Evolutionary conservation across 106 monocot species (phyloP).

Genomic region (Iris macrosiphon): DNA sequence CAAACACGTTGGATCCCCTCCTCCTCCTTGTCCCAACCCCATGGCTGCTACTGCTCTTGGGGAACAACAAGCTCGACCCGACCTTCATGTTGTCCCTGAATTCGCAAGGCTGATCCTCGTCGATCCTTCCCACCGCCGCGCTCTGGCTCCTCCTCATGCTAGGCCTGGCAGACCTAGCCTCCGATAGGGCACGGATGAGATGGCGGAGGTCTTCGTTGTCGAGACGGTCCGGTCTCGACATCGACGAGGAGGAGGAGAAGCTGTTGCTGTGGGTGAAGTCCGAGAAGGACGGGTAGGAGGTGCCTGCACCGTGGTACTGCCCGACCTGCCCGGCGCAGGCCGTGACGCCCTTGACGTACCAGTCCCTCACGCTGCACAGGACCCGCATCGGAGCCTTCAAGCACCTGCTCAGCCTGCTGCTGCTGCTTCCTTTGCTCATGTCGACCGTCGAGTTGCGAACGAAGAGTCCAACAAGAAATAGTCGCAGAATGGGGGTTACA

Average conservation of each 20-base stretch:
- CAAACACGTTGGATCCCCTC: too few species aligned
- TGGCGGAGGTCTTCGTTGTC: conserved; percentile 6
- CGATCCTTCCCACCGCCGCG: conserved; percentile 10
- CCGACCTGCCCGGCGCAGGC: conserved; percentile 3
- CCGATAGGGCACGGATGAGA: background rate
- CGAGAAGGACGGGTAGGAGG: background rate
- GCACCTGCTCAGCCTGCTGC: background rate
- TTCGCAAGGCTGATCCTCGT: conserved; percentile 10
- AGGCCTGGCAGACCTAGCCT: background rate
- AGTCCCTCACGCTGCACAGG: conserved; percentile 7
- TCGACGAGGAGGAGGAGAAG: background rate
- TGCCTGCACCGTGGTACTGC: background rate
- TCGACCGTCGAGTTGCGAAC: too few species aligned
- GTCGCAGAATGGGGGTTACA: too few species aligned
- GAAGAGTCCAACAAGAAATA: too few species aligned
- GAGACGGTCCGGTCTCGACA: background rate
- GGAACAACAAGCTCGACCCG: conserved; percentile 2
- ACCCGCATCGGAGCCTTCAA: background rate
- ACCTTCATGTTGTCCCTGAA: background rate
- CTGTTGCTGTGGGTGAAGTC: background rate
- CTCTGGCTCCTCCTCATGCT: background rate
- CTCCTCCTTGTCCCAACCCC: background rate
- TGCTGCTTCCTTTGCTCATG: too few species aligned
- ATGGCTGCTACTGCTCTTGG: background rate
- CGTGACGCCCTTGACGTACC: conserved; percentile 17